phyloP scores from a whole-genome alignment of 495 filamentous ascomycete genomes.

The Lasiosphaeris hirsuta region DNA sequence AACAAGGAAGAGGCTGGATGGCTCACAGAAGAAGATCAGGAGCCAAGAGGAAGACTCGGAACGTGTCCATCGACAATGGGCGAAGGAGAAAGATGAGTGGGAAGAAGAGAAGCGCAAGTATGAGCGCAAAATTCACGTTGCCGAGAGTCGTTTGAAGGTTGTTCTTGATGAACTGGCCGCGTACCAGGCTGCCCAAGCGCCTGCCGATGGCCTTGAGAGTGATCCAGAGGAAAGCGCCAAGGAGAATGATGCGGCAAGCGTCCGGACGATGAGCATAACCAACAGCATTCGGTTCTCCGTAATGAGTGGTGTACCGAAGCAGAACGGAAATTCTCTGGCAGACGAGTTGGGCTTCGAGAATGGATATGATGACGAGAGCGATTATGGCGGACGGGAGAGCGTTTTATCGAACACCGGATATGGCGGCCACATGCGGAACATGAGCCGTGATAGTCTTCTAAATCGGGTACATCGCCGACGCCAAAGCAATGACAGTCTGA shows the following conservation, averaged over 20 bases:
- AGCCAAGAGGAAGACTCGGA: slow-evolving; percentile 79
- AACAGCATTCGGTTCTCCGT: slow-evolving; percentile 73
- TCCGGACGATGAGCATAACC: slow-evolving; percentile 71
- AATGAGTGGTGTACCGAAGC: slow-evolving; percentile 52
- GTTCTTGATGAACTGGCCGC: slow-evolving; percentile 81
- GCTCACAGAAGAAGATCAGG: slow-evolving; percentile 70
- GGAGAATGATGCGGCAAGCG: slow-evolving; percentile 73
- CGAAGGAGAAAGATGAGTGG: slow-evolving; percentile 77
- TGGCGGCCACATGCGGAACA: slow-evolving; percentile 34
- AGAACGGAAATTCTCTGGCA: slow-evolving; percentile 72
- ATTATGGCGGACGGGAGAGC: slow-evolving; percentile 53
- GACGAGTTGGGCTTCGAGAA: slow-evolving; percentile 87
- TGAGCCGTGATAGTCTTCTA: slow-evolving; percentile 35
- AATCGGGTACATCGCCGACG: slow-evolving; percentile 44
- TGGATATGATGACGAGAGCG: slow-evolving; percentile 62
- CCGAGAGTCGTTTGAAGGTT: slow-evolving; percentile 78
- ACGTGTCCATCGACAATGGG: slow-evolving; percentile 71
- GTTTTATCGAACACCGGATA: slow-evolving; percentile 39
- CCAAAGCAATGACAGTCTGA: slow-evolving; percentile 50
- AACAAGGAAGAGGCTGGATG: slow-evolving; percentile 73
- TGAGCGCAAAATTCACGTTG: slow-evolving; percentile 80
- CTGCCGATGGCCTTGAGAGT: slow-evolving; percentile 42
- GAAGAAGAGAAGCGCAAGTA: slow-evolving; percentile 73
- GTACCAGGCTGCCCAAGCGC: slow-evolving; percentile 58
- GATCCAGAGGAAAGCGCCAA: slow-evolving; percentile 52